A percentile compares a stretch with the other conserved stretches of the same genome.
These are phyloP conservation scores for Epichloe hybrida DNA, from an alignment of 2,329 filamentous ascomycete species.

Conservation along the genomic window DNA sequence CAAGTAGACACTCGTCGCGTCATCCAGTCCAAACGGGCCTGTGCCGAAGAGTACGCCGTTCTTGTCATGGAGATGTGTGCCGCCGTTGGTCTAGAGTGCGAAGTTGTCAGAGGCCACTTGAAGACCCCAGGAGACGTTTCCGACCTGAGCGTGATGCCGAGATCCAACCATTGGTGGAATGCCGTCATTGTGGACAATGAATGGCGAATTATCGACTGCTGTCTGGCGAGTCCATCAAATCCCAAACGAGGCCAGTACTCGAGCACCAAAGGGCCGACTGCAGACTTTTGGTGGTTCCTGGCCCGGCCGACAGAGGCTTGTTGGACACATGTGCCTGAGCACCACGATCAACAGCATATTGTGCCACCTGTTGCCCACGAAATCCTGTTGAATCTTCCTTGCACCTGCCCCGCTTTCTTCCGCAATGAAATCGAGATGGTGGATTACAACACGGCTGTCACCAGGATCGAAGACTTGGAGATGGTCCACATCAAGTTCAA, in stretches of 20 bases:
- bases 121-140: constrained; percentile 77
- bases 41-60: constrained; percentile 76
- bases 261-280: constrained; percentile 50
- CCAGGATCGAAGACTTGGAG: constrained; percentile 80
- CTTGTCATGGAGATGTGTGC: constrained; percentile 88
- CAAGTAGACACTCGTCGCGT: constrained; percentile 70
- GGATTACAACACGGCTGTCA: constrained; percentile 80
- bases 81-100: constrained; percentile 76
- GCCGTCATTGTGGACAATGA: constrained; percentile 83
- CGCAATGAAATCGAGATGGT: constrained; percentile 65
- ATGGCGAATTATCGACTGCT: constrained; percentile 94
- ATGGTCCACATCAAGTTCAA: constrained; percentile 82
- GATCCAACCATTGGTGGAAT: constrained; percentile 97
- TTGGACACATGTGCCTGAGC: constrained; percentile 87
- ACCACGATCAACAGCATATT: constrained; percentile 82
- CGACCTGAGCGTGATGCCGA: constrained; percentile 70
- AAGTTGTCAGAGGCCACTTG: constrained; percentile 78
- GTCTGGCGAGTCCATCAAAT: constrained; percentile 80
- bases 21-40: constrained; percentile 71
- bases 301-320: constrained; percentile 76
- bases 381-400: constrained; percentile 72
- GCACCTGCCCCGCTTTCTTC: constrained; percentile 80
- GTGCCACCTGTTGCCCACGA: constrained; percentile 80
- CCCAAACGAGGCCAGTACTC: constrained; percentile 69
- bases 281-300: constrained; percentile 93